phyloP scores from a whole-genome alignment of 352 stramenopile genomes.

The Globisporangium nunn region DNA sequence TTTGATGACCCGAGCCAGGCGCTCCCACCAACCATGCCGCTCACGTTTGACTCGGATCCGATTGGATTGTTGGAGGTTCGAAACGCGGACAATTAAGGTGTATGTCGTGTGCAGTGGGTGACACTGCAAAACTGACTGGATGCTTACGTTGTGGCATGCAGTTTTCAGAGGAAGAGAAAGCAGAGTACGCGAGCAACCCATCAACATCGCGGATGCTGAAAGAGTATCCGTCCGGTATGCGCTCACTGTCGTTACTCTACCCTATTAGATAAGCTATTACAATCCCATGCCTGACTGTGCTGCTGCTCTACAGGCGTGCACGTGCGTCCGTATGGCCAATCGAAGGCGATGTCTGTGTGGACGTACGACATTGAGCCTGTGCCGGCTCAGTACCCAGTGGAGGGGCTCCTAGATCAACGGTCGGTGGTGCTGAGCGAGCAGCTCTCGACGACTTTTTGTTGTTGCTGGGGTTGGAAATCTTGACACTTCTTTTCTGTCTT shows the following conservation, averaged over 20 bases:
- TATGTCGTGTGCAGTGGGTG: too few relatives aligned
- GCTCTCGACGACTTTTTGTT: background rate
- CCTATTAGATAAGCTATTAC: too few relatives aligned
- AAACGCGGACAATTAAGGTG: too few relatives aligned
- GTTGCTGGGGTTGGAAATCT: too few relatives aligned
- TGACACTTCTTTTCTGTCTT: too few relatives aligned
- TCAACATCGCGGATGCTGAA: slow-evolving; percentile 36
- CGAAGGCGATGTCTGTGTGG: slow-evolving; percentile 72
- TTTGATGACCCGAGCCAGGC: slow-evolving; percentile 57
- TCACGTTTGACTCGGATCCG: slow-evolving; percentile 72
- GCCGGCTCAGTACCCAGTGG: slow-evolving; percentile 48
- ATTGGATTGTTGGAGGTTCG: slow-evolving; percentile 50
- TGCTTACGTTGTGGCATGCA: too few relatives aligned
- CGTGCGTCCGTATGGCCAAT: slow-evolving; percentile 48
- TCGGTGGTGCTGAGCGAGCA: slow-evolving; percentile 14
- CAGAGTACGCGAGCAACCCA: slow-evolving; percentile 28
- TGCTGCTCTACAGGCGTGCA: slow-evolving; percentile 36
- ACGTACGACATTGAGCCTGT: slow-evolving; percentile 70
- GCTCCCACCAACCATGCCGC: slow-evolving; percentile 39
- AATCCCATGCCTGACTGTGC: background rate
- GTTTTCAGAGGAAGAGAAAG: slow-evolving; percentile 48
- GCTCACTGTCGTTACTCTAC: too few relatives aligned
- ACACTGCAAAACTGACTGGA: too few relatives aligned
- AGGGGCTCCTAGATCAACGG: slow-evolving; percentile 52
- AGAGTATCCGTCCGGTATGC: slow-evolving; percentile 40